Base-by-base conservation (phyloP, 768 basidiomycete species). In the Kwoniella europaea region DNA sequence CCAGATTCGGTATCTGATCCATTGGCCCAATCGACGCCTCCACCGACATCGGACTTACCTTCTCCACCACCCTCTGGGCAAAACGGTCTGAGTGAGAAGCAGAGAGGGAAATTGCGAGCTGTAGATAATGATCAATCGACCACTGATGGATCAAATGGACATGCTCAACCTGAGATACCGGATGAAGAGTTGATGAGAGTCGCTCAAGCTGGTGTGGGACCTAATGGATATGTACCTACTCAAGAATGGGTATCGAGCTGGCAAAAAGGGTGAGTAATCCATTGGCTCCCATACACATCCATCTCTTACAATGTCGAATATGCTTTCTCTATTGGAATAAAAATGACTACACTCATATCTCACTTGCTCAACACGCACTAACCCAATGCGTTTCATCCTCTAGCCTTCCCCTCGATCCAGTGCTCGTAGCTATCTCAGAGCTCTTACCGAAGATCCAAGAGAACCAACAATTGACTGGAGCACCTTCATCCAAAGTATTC, bases 201-300 rank as follows among this genome's bases (percentile, higher is more conserved):
- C 24, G 89, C 91, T n/a, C 86, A 88, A 41, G 86, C 86, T 18
- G 90, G 89, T 13, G 88, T 95, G 18, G 94, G 94, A 35, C 87
- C 91, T 74, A 95, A 93, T 82, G 93, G 94, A 2, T 99, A 98
- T 83, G 86, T 95, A 9, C 94, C 97, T 12, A 97, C 94, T 3
- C 93, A 97, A 82, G 93, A 94, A 88, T 99, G 97, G 96, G 94
- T 93, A 22, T 94, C 94, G 2, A 83, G 82, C 55, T 98, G 96
- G 96, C 92, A 96, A 76, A 93, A 95, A 87, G 95, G 95, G 93
- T 93, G 74, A 80, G 86, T 50, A 70, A n/a, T 69, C 56, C 22
- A 59, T 10, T 13, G 29, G 4, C 41, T 29, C 35, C 35, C 29
- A 4, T 29, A 29, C 29, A 29, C 29, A 29, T 29, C 29, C 29